These are phyloP conservation scores for Myxozyma nipponensis DNA, from an alignment of 805 yeast species.

Conservation along the genomic window DNA sequence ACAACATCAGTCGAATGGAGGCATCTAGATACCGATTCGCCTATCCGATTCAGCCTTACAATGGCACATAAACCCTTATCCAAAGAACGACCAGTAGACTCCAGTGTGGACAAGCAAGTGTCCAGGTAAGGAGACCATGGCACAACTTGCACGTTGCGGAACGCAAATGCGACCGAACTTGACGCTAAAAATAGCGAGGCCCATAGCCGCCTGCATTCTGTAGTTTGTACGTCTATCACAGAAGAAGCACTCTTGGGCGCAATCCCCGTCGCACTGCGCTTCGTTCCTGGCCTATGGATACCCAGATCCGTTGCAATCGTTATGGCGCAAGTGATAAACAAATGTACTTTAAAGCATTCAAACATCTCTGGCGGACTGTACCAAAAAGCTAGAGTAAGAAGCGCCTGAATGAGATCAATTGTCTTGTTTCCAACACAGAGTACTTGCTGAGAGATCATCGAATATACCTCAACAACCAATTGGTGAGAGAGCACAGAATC, in stretches of 20 bases:
- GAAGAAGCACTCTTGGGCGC: conserved; percentile 31
- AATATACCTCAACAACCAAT: conserved; percentile 54
- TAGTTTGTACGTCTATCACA: conserved; percentile 40
- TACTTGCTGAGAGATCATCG: conserved; percentile 52
- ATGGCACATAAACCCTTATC: conserved; percentile 2
- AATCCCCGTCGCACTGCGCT: conserved; percentile 27
- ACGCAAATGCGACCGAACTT: conserved; percentile 59
- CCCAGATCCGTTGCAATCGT: conserved; percentile 75
- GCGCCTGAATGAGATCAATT: conserved; percentile 59
- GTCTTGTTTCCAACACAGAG: conserved; percentile 68
- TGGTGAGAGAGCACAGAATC: conserved; percentile 1
- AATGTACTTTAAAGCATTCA: conserved; percentile 71
- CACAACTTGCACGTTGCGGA: conserved; percentile 57
- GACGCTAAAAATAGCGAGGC: conserved; percentile 59
- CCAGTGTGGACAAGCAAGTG: conserved; percentile 53
- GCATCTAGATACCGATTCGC: conserved; percentile 8
- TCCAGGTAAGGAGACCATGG: conserved; percentile 51
- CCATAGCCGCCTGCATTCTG: conserved; percentile 51
- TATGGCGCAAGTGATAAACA: conserved; percentile 61
- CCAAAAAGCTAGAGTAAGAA: conserved; percentile 67
- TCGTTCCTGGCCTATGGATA: conserved; percentile 46
- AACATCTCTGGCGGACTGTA: conserved; percentile 80
- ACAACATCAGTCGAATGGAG: conserved; percentile 3
- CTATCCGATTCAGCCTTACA: conserved; percentile 6
- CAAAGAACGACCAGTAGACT: conserved; percentile 21